phyloP scores from a whole-genome alignment of 2,329 filamentous ascomycete species.

The Claviceps humidiphila region DNA sequence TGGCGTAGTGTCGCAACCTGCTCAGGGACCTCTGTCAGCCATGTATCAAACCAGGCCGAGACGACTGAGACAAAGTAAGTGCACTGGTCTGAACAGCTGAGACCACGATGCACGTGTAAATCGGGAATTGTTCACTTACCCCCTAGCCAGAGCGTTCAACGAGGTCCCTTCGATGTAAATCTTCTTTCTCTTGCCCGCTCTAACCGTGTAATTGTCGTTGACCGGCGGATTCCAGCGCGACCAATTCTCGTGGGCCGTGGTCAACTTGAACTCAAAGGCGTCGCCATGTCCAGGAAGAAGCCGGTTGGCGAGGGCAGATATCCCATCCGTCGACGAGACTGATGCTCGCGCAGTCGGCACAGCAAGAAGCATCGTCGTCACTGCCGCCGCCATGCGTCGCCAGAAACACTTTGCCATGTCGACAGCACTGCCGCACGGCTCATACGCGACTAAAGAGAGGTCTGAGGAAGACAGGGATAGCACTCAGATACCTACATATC shows the following conservation, averaged over 20 bases:
- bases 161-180: conserved; percentile 10
- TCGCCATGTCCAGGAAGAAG: conserved; percentile 7
- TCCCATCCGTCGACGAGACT: conserved; percentile 6
- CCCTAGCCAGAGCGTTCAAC: conserved; percentile 11
- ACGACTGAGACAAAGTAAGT: neutral
- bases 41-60: neutral
- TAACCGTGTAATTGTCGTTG: conserved; percentile 12
- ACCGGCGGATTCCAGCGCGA: conserved; percentile 11
- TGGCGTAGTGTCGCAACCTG: conserved; percentile 11
- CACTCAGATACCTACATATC: too few relatives aligned
- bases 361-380: neutral
- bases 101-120: neutral
- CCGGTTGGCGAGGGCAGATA: conserved; percentile 9
- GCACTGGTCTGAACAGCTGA: neutral
- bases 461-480: too few relatives aligned
- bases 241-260: conserved; percentile 5
- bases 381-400: neutral
- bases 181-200: conserved; percentile 4
- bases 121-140: conserved; percentile 5
- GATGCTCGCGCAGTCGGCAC: neutral
- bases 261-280: conserved; percentile 9
- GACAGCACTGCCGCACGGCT: neutral
- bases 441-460: too few relatives aligned
- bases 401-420: neutral
- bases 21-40: neutral